These are phyloP conservation scores for Penicillium pancosmium DNA, from an alignment of 495 filamentous ascomycete species.

Conservation along the genomic window DNA sequence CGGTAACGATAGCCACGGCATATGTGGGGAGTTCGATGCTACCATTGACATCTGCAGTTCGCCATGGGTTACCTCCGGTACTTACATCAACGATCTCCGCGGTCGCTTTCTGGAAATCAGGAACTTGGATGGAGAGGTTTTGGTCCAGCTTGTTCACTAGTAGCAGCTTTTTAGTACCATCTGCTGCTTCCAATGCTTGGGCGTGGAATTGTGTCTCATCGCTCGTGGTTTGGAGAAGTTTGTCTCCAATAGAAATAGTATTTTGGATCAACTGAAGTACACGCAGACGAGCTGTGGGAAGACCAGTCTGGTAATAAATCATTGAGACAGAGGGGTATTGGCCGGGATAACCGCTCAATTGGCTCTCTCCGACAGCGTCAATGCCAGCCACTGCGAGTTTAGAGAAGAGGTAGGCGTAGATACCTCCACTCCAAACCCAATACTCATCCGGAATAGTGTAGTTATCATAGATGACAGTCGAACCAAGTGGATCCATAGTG, in stretches of 20 bases:
- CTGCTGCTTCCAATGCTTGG: neutral
- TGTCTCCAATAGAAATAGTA: neutral
- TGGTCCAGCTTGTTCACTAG: constrained; percentile 5
- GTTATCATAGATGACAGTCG: constrained; percentile 2
- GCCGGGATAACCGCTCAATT: constrained; percentile 15
- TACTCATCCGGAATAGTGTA: constrained; percentile 11
- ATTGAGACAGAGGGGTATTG: constrained; percentile 15
- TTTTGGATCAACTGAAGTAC: constrained; percentile 8
- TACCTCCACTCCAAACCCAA: constrained; percentile 11
- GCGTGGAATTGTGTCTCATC: neutral
- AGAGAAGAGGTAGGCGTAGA: constrained; percentile 12
- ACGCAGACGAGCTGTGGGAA: constrained; percentile 9
- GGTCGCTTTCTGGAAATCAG: neutral
- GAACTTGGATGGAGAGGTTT: neutral
- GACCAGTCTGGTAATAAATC: constrained; percentile 10
- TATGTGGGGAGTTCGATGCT: constrained; percentile 4
- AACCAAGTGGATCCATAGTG: constrained; percentile 10
- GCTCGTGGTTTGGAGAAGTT: neutral
- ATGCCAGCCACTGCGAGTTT: constrained; percentile 9
- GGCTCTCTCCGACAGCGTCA: constrained; percentile 11
- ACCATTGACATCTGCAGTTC: constrained; percentile 5
- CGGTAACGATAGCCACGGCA: constrained; percentile 5
- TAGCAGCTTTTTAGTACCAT: constrained; percentile 5
- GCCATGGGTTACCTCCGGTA: neutral
- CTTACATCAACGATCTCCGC: constrained; percentile 4